These are phyloP conservation scores for Glomus cerebriforme DNA, from an alignment of 192 early-diverging fungal species.

Conservation along the genomic window DNA sequence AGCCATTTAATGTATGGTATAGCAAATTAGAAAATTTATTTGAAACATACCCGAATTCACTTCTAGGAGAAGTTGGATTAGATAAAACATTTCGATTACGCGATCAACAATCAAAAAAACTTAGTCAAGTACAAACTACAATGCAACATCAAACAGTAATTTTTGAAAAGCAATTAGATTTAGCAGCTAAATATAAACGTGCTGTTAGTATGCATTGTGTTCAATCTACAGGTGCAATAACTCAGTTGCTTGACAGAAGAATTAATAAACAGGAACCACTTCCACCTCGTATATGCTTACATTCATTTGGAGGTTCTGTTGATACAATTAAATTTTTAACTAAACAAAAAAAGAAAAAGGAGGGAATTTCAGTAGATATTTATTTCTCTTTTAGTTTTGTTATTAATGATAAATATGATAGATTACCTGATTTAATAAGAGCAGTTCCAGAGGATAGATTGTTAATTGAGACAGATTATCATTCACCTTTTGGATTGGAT, in stretches of 20 bases:
- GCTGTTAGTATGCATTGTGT: constrained; percentile 81
- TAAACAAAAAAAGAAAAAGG: background rate
- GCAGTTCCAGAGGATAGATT: constrained; percentile 76
- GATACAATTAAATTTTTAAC: constrained; percentile 65
- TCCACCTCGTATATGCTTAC: constrained; percentile 77
- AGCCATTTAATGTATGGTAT: constrained; percentile 35
- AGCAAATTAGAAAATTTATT: constrained; percentile 43
- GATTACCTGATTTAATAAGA: constrained; percentile 63
- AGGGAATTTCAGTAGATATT: constrained; percentile 38
- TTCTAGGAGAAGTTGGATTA: constrained; percentile 70
- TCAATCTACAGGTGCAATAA: constrained; percentile 52
- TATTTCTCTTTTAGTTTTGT: constrained; percentile 80
- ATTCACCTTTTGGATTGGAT: constrained; percentile 59
- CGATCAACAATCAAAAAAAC: constrained; percentile 44
- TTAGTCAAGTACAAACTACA: constrained; percentile 43
- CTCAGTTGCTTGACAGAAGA: constrained; percentile 34
- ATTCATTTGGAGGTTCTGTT: constrained; percentile 81
- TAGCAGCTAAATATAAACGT: constrained; percentile 66
- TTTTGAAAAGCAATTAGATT: constrained; percentile 66
- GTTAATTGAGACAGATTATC: constrained; percentile 82
- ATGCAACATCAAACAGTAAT: constrained; percentile 53
- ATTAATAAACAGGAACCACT: constrained; percentile 35
- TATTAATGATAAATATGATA: constrained; percentile 70
- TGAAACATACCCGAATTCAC: constrained; percentile 39
- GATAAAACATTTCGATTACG: constrained; percentile 53